A percentile compares a stretch with the other conserved stretches of the same genome.
Evolutionary conservation across 768 basidiomycete genomes (phyloP).

Genomic region (Punctularia strigosozonata): DNA sequence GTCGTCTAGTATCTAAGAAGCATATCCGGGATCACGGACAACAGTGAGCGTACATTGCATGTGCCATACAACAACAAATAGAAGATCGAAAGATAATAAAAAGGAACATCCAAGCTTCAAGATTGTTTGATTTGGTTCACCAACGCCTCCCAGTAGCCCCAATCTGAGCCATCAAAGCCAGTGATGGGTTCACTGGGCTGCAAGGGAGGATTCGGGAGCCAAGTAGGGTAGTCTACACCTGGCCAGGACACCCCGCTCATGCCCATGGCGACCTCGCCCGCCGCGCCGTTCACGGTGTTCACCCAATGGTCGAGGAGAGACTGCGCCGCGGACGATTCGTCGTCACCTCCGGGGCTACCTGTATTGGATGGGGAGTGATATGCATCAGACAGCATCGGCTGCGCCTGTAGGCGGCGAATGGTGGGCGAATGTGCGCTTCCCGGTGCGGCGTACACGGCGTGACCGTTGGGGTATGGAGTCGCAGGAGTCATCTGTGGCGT

Average conservation of each 20-base stretch:
- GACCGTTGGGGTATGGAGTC: too few species aligned
- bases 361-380: constrained; percentile 51
- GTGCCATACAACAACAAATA: too few species aligned
- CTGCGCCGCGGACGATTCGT: constrained; percentile 70
- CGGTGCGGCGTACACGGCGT: too few species aligned
- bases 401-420: constrained; percentile 50
- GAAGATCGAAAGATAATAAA: too few species aligned
- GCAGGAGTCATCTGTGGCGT: neutral
- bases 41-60: too few species aligned
- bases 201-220: constrained; percentile 1
- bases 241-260: constrained; percentile 12
- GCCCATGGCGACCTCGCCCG: constrained; percentile 32
- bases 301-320: constrained; percentile 78
- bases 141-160: constrained; percentile 72
- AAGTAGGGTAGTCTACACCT: neutral
- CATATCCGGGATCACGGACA: too few species aligned
- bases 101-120: too few species aligned
- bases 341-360: constrained; percentile 54
- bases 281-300: constrained; percentile 62
- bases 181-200: constrained; percentile 19
- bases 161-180: constrained; percentile 53
- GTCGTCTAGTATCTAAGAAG: too few species aligned
- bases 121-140: constrained; percentile 47
- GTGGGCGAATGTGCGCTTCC: neutral
- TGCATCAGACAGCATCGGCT: constrained; percentile 34